A percentile compares a stretch with the other conserved stretches of the same genome.
Conservation (phyloP, 805 yeast species). For the Scheffersomyces spartinae region DNA sequence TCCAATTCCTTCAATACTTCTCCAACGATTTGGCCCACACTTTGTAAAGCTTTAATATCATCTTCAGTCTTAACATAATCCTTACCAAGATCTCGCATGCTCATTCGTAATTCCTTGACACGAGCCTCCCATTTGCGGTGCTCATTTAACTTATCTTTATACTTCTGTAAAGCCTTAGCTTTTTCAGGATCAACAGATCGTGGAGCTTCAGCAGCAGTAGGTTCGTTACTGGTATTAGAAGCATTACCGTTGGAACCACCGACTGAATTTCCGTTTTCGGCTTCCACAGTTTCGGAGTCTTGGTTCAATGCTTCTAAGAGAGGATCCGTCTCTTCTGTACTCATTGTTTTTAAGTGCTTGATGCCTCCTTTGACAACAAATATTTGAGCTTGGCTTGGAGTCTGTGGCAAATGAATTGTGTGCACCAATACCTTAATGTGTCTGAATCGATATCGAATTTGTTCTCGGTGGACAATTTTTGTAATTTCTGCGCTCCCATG, state of each 20-base stretch:
- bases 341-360: too few relatives aligned
- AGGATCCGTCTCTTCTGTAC: conserved; percentile 62
- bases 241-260: conserved; percentile 6
- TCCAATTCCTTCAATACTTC: conserved; percentile 93
- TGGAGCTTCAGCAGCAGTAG: conserved; percentile 5
- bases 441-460: too few relatives aligned
- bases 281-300: conserved; percentile 11
- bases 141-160: conserved; percentile 78
- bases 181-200: conserved; percentile 55
- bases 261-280: conserved; percentile 1
- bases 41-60: conserved; percentile 92
- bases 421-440: too few relatives aligned
- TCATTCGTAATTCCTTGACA: conserved; percentile 70
- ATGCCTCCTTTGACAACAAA: too few relatives aligned
- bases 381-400: too few relatives aligned
- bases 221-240: conserved; percentile 3
- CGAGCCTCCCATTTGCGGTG: conserved; percentile 93
- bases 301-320: conserved; percentile 54
- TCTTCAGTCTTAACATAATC: conserved; percentile 89
- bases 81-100: conserved; percentile 73
- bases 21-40: conserved; percentile 95
- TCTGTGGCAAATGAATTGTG: too few relatives aligned
- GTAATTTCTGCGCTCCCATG: too few relatives aligned
- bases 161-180: conserved; percentile 62
- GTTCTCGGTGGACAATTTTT: too few relatives aligned